Percentiles rank a stretch among this genome's conserved stretches.
Conservation (phyloP, 202 grass and related monocot genomes). For the Sporobolus alterniflorus region DNA sequence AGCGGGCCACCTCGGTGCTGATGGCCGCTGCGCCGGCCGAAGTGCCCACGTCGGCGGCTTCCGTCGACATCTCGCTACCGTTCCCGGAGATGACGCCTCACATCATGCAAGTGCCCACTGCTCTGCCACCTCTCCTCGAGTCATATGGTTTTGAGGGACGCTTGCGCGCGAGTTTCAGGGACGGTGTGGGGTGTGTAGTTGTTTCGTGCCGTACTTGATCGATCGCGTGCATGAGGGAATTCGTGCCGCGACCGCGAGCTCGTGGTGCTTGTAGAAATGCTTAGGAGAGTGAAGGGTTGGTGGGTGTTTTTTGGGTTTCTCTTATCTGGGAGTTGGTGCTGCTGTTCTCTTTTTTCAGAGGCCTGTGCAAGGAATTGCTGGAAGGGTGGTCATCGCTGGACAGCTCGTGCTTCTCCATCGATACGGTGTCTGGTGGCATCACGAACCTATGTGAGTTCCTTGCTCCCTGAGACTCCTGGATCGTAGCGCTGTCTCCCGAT, state of each 20-base stretch:
- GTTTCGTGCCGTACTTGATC: background rate
- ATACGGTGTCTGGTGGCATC: conserved; percentile 92
- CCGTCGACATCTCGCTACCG: conserved; percentile 81
- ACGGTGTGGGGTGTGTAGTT: background rate
- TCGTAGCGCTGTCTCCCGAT: background rate
- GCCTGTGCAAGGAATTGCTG: conserved; percentile 76
- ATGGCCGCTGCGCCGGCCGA: conserved; percentile 19
- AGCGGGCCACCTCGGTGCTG: background rate
- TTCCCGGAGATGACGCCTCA: conserved; percentile 70
- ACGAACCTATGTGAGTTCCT: conserved; percentile 88
- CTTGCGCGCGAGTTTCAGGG: background rate
- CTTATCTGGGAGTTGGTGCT: background rate
- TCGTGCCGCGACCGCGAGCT: background rate
- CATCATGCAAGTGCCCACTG: conserved; percentile 63
- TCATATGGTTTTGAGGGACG: background rate
- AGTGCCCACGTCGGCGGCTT: conserved; percentile 47
- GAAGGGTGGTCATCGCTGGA: conserved; percentile 62
- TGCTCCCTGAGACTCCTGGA: conserved; percentile 4
- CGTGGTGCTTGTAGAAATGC: conserved; percentile 37
- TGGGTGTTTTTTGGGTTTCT: background rate
- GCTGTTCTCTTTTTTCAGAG: conserved; percentile 68
- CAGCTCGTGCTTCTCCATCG: conserved; percentile 71
- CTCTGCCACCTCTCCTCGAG: background rate
- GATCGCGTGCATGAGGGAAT: background rate
- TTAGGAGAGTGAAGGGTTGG: background rate